These are phyloP conservation scores for Penicillium antarcticum DNA, from an alignment of 495 filamentous ascomycete species.

Conservation along the genomic window DNA sequence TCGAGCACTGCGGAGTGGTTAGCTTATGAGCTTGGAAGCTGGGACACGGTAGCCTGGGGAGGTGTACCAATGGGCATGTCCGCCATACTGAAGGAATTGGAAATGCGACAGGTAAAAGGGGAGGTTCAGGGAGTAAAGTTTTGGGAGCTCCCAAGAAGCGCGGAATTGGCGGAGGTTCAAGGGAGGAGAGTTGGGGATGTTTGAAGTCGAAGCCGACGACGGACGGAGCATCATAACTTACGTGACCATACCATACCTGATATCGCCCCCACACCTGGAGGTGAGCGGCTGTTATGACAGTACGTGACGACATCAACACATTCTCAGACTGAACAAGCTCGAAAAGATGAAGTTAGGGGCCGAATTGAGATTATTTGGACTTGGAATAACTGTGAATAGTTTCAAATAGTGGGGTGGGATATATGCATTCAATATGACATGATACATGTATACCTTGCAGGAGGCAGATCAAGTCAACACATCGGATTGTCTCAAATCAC, in stretches of 20 bases:
- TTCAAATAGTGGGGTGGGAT: no score
- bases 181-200: slow-evolving; percentile 20
- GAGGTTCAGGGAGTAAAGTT: background rate
- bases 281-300: slow-evolving; percentile 12
- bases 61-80: slow-evolving; percentile 68
- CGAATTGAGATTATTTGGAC: background rate
- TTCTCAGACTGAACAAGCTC: background rate
- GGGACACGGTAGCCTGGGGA: slow-evolving; percentile 25
- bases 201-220: slow-evolving; percentile 15
- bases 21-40: slow-evolving; percentile 25
- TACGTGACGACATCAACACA: slow-evolving; percentile 11
- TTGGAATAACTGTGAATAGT: background rate
- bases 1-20: slow-evolving; percentile 76
- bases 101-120: background rate
- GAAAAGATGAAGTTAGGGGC: background rate
- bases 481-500: background rate
- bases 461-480: background rate
- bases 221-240: slow-evolving; percentile 28
- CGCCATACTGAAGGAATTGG: slow-evolving; percentile 50
- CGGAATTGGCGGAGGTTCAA: slow-evolving; percentile 19
- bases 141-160: slow-evolving; percentile 18
- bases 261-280: slow-evolving; percentile 16
- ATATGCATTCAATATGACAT: background rate
- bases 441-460: background rate
- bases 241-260: slow-evolving; percentile 29